Evolutionary conservation across 202 grass and related monocot species (phyloP), one percentile per base, ranked within the genome.

Genomic region (Carex sylvatica): DNA sequence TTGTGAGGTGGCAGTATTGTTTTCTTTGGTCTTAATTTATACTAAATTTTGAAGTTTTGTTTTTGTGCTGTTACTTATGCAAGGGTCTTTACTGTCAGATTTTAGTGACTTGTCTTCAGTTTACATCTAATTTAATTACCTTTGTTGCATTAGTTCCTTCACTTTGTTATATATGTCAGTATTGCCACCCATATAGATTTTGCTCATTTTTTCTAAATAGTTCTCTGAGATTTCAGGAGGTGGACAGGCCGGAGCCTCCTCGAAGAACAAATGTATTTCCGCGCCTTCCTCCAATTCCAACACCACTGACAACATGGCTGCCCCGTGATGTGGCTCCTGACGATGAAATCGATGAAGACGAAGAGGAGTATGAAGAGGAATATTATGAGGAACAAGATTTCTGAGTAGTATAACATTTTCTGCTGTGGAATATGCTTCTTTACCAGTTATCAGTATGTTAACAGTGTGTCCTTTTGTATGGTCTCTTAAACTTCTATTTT

Each of bases 331-430:
- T 51, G 10, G n/a, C 24, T 6, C 79, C 79, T 68, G 58, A 82
- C 3, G 79, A 82, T 68, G 79, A 82, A 68, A 65, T 65, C 1
- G 79, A 67, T 31, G 79, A 82, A 68, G 79, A 82, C 3, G 79
- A 82, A 51, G 20, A 51, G 58, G 35, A 82, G 42, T 9, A 54
- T 23, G 79, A 82, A 0, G 78, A 80, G 63, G 12, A 31, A 76
- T 0, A n/a, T 35, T 26, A 7, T 6, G 38, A 40, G 38, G 38
- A 40, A 40, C 6, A 0, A 40, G 38, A 40, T 40, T 40, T 46
- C 22, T 22, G 38, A 71, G 22, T 76, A 76, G 72, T 76, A 52
- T 76, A 56, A n/a, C 51, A 56, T 76, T 30, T 58, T 26, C 23
- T 56, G 47, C 33, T 56, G 7, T 18, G 2, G 14, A 55, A 76